phyloP scores from a whole-genome alignment of 805 yeast genomes.

The Myxozyma nipponensis region DNA sequence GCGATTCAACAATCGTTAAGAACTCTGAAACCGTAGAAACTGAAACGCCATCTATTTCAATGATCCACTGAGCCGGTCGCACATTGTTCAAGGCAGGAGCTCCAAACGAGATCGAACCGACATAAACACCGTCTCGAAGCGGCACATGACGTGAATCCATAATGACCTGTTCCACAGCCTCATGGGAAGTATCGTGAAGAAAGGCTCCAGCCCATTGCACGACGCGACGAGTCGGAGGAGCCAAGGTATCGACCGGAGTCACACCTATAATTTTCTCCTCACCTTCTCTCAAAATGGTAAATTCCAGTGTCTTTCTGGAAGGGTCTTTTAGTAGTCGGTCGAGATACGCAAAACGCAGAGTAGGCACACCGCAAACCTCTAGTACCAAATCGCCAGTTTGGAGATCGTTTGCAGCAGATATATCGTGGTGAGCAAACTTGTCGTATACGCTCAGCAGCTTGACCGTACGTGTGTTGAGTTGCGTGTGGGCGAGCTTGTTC shows the following conservation, averaged over 20 bases:
- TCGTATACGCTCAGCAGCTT: conserved; percentile 15
- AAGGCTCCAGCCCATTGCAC: conserved; percentile 27
- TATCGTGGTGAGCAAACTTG: conserved; percentile 16
- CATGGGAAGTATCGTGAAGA: conserved; percentile 20
- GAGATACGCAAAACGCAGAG: conserved; percentile 12
- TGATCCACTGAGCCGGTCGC: conserved; percentile 63
- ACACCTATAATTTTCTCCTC: conserved; percentile 9
- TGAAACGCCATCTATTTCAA: conserved; percentile 61
- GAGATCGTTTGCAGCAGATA: conserved; percentile 10
- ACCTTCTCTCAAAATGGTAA: conserved; percentile 17
- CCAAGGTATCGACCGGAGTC: conserved; percentile 7
- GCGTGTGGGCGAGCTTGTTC: conserved; percentile 8
- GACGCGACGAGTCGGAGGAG: conserved; percentile 4
- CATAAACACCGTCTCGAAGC: conserved; percentile 22
- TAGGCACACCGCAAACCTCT: conserved; percentile 19
- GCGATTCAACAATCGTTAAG: conserved; percentile 3
- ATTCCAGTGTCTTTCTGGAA: conserved; percentile 2
- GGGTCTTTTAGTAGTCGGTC: conserved; percentile 14
- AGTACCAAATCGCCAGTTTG: conserved; percentile 18
- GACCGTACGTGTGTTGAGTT: conserved; percentile 10
- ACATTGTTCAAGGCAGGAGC: conserved; percentile 26
- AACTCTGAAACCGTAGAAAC: conserved; percentile 13
- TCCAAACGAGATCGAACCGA: conserved; percentile 27
- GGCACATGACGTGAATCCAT: conserved; percentile 16
- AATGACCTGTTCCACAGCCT: conserved; percentile 27